Base-by-base conservation (phyloP, 1,284 basidiomycete genomes). In the Ustilago loliicola region DNA sequence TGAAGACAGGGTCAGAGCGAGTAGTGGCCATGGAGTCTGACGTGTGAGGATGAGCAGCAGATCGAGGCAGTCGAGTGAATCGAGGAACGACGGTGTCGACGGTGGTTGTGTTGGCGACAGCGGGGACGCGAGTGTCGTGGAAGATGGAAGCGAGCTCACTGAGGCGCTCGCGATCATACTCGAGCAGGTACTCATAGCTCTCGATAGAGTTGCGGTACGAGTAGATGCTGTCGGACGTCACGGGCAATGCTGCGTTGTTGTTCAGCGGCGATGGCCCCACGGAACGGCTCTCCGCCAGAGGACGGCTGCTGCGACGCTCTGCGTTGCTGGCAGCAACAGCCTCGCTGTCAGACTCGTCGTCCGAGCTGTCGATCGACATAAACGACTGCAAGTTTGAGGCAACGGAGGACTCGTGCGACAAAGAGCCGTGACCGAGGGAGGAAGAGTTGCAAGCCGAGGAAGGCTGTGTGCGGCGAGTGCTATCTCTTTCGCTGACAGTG, bases 291-390 rank as follows among this genome's bases (percentile, higher is more conserved):
- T 56, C 54, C 23, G 21, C 25, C 60, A 47, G 10, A 17, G 40
- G 17, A 21, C 40, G 36, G 21, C 50, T 45, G 29, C 27, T 25
- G 2, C 27, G 25, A 11, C 58, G 23, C 27, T 19, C n/a, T 25
- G 19, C 51, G 3, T n/a, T 21, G 38, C 30, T 23, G n/a, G 25
- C 21, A 10, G 63, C n/a, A 21, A 40, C 57, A 21, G 30, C 55
- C 17, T 65, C 59, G 50, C 29, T 48, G 3, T 72, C 75, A 6
- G 38, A 51, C 32, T 73, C 71, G 7, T 73, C 71, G 34, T 77
- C 74, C 21, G 70, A 72, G 63, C 76, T 78, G 54, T 78, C 76
- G 55, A 78, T 74, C 51, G 76, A 78, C 61, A 78, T 78, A 61
- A 78, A 78, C 1, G 76, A 78, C 45, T 61, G 66, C 45, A 72